A percentile compares a stretch with the other conserved stretches of the same genome.
Evolutionary conservation across 805 yeast genomes (phyloP).

Genomic region (Monosporozyma yasuniensis): DNA sequence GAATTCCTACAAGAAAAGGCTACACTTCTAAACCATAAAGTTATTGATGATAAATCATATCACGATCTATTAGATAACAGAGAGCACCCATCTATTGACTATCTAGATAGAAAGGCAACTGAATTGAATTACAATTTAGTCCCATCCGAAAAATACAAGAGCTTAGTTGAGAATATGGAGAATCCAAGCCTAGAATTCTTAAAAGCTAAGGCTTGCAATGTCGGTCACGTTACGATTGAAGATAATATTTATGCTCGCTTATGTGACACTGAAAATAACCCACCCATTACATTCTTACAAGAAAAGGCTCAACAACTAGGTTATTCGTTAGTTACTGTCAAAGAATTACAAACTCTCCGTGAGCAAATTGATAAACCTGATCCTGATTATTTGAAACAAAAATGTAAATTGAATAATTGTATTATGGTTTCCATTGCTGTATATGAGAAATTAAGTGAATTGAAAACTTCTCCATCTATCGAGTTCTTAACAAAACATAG

Average conservation of each 20-base stretch:
- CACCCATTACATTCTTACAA: neutral
- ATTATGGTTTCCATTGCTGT: neutral
- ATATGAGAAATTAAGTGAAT: conserved; percentile 3
- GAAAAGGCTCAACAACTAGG: neutral
- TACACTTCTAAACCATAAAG: neutral
- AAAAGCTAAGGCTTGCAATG: conserved; percentile 1
- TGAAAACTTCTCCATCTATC: conserved; percentile 13
- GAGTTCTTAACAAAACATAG: conserved; percentile 22
- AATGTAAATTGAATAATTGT: neutral
- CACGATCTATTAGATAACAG: neutral
- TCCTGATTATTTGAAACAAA: conserved; percentile 11
- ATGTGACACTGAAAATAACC: neutral
- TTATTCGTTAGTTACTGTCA: neutral
- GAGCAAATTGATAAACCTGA: conserved; percentile 6
- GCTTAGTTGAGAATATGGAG: neutral
- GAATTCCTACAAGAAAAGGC: conserved; percentile 11
- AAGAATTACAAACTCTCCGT: neutral
- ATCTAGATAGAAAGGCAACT: neutral
- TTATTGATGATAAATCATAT: neutral
- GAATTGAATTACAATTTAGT: neutral
- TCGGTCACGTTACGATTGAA: neutral
- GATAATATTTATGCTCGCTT: neutral
- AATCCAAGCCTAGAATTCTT: conserved; percentile 1
- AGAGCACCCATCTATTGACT: neutral
- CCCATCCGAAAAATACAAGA: neutral